Conservation (phyloP, 1,284 basidiomycete genomes). For the Sutorius eximius region DNA sequence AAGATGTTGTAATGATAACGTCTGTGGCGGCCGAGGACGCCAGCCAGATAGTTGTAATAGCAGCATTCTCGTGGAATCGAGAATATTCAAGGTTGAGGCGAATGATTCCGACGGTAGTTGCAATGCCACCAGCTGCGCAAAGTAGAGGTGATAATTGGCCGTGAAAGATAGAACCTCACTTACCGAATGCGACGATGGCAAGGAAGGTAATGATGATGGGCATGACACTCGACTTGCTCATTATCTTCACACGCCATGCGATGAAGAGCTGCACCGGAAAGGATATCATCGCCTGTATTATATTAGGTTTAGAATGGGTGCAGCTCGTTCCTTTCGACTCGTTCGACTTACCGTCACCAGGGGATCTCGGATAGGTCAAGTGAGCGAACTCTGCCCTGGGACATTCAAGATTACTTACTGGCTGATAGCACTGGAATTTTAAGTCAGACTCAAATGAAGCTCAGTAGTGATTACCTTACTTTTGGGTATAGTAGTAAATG, state of each 20-base stretch:
- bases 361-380: neutral
- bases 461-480: constrained; percentile 7
- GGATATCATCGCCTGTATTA: neutral
- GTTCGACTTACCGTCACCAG: neutral
- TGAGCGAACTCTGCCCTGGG: constrained; percentile 14
- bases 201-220: constrained; percentile 40
- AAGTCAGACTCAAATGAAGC: neutral
- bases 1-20: constrained; percentile 45
- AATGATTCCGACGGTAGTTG: constrained; percentile 38
- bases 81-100: constrained; percentile 13
- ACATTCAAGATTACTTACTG: constrained; percentile 23
- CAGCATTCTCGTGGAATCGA: constrained; percentile 22
- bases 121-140: constrained; percentile 44
- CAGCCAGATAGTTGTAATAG: constrained; percentile 50
- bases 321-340: neutral
- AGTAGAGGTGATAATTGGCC: neutral
- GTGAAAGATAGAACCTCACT: constrained; percentile 3
- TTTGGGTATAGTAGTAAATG: constrained; percentile 1
- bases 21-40: constrained; percentile 46
- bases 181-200: constrained; percentile 42
- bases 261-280: constrained; percentile 16
- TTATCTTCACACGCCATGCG: constrained; percentile 47
- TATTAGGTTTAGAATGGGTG: neutral
- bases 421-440: constrained; percentile 33
- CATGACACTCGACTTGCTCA: constrained; percentile 43